These are phyloP conservation scores for Apiotrichum mycotoxinovorans DNA, from an alignment of 1,284 basidiomycete genomes.

Conservation along the genomic window DNA sequence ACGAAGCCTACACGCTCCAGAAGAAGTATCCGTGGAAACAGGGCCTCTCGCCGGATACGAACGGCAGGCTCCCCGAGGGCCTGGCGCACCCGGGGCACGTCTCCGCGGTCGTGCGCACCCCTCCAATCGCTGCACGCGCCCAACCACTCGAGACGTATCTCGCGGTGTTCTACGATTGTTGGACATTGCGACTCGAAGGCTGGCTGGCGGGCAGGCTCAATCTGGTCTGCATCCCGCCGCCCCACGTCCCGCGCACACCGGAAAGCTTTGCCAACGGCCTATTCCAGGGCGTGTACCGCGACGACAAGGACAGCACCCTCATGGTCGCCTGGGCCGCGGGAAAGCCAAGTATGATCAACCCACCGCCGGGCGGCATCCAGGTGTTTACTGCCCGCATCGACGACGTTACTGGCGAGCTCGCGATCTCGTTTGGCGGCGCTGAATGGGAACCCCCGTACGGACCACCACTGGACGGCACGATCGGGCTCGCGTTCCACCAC, in stretches of 20 bases:
- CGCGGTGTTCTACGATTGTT: neutral
- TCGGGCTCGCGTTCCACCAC: neutral
- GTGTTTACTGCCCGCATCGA: neutral
- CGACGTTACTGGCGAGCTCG: neutral
- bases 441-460: neutral
- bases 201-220: neutral
- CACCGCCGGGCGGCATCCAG: neutral
- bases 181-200: neutral
- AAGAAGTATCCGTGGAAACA: neutral
- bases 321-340: slow-evolving; percentile 3
- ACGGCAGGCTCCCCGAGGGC: neutral
- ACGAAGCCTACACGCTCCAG: neutral
- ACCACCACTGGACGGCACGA: neutral
- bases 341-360: neutral
- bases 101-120: neutral
- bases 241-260: neutral
- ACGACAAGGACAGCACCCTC: neutral
- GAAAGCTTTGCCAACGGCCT: neutral
- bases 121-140: neutral
- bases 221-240: neutral
- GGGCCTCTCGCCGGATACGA: neutral
- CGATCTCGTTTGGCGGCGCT: slow-evolving; percentile 2
- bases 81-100: neutral
- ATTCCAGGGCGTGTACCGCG: neutral
- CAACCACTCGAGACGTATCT: neutral